phyloP scores from a whole-genome alignment of 148 eudicot species.

The Simmondsia chinensis region DNA sequence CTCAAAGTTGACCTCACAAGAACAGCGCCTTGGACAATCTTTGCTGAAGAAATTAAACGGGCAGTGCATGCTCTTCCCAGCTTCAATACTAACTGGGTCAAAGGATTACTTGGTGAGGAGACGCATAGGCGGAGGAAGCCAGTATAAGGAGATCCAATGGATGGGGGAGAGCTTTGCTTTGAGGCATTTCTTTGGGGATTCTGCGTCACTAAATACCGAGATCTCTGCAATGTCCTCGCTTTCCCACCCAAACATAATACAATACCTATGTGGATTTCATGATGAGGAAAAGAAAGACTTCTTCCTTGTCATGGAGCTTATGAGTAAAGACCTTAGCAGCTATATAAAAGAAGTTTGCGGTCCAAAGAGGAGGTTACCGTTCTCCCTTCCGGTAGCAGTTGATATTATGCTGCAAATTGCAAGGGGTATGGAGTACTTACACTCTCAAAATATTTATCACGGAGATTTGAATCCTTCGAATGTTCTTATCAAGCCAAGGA shows the following conservation, averaged over 20 bases:
- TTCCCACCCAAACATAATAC: constrained; percentile 52
- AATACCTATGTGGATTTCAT: constrained; percentile 43
- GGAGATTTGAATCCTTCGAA: constrained; percentile 56
- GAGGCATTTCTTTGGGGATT: constrained; percentile 37
- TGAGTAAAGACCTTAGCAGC: constrained; percentile 35
- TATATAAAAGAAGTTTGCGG: constrained; percentile 42
- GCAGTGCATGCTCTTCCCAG: constrained; percentile 16
- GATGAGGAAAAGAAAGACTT: constrained; percentile 52
- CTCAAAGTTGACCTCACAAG: constrained; percentile 23
- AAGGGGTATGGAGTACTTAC: constrained; percentile 65
- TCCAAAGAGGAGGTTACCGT: constrained; percentile 33
- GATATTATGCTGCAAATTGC: constrained; percentile 73
- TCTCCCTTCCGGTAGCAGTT: constrained; percentile 45
- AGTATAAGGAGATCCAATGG: constrained; percentile 66
- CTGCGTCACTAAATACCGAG: constrained; percentile 22
- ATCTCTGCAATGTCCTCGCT: constrained; percentile 29
- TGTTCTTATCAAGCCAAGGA: constrained; percentile 40
- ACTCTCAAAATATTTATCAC: constrained; percentile 41
- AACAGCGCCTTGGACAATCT: constrained; percentile 32
- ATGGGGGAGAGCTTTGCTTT: constrained; percentile 47
- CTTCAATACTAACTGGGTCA: constrained; percentile 25
- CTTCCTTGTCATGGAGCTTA: constrained; percentile 48
- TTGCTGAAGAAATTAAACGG: constrained; percentile 27
- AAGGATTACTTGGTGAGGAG: constrained; percentile 49
- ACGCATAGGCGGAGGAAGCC: constrained; percentile 40